Evolutionary conservation across 2,329 filamentous ascomycete species (phyloP).

Genomic region (Apiospora pterosperma): DNA sequence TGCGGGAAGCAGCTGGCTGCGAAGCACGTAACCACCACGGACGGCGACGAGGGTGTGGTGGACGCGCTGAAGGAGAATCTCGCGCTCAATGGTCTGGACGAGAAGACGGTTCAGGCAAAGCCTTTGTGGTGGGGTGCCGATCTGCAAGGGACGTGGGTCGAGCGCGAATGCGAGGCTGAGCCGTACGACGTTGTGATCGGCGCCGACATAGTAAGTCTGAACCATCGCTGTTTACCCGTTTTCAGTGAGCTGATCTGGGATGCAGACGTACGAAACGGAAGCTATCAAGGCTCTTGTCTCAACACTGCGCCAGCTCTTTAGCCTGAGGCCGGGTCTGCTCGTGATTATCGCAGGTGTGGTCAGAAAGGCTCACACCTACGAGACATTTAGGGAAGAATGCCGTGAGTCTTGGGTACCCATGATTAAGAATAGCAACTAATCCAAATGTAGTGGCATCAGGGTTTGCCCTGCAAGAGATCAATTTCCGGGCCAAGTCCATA

Average conservation of each 20-base stretch:
- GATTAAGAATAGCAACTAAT: neutral
- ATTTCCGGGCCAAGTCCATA: conserved; percentile 37
- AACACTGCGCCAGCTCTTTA: conserved; percentile 61
- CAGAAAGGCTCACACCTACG: conserved; percentile 60
- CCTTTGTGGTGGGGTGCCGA: conserved; percentile 32
- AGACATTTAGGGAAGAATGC: conserved; percentile 54
- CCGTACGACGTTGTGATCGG: conserved; percentile 27
- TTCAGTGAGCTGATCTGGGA: neutral
- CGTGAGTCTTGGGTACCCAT: conserved; percentile 38
- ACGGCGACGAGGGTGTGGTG: conserved; percentile 56
- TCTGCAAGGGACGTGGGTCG: conserved; percentile 21
- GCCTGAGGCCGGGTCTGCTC: conserved; percentile 49
- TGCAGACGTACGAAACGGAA: conserved; percentile 66
- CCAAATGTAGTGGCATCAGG: conserved; percentile 15
- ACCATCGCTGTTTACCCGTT: no score
- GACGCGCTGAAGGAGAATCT: conserved; percentile 50
- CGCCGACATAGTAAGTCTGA: conserved; percentile 26
- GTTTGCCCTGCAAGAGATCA: conserved; percentile 33
- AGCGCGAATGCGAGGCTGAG: conserved; percentile 16
- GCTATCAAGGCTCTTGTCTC: conserved; percentile 61
- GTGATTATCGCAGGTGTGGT: conserved; percentile 65
- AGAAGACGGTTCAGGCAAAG: conserved; percentile 17
- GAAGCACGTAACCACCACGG: conserved; percentile 54
- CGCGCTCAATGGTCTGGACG: conserved; percentile 42
- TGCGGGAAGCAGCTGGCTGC: conserved; percentile 57